These are phyloP conservation scores for Crassisporium funariophilum DNA, from an alignment of 768 basidiomycete genomes.

Conservation along the genomic window DNA sequence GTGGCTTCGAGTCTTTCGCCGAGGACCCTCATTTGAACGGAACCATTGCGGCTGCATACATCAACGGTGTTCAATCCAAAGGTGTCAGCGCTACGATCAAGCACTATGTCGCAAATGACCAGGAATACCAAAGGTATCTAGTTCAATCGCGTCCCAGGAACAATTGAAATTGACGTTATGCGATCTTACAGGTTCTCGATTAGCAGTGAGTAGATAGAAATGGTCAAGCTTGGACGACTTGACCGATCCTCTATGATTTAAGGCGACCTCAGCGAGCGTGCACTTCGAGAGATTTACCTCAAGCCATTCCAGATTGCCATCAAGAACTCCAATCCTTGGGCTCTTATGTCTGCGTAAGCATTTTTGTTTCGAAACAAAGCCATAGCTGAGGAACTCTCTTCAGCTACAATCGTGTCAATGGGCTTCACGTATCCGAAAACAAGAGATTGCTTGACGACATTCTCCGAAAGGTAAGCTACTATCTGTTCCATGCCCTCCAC, in stretches of 20 bases:
- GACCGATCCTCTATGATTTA: not conserved
- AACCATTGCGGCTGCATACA: constrained; percentile 58
- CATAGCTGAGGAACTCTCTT: no score
- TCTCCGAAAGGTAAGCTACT: constrained; percentile 45
- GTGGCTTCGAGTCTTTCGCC: constrained; percentile 64
- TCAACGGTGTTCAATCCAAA: constrained; percentile 60
- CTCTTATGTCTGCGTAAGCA: constrained; percentile 58
- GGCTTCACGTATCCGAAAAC: constrained; percentile 60
- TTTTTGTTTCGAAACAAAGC: not conserved
- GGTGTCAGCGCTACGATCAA: constrained; percentile 66
- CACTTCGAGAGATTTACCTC: constrained; percentile 66
- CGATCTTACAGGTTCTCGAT: constrained; percentile 47
- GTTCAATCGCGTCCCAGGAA: no score
- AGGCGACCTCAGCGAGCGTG: constrained; percentile 57
- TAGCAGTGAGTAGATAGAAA: constrained; percentile 36
- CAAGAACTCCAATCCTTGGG: constrained; percentile 56
- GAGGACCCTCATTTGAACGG: constrained; percentile 63
- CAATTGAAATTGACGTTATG: no score
- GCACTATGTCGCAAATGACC: constrained; percentile 65
- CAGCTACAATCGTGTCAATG: constrained; percentile 64
- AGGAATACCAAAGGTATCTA: constrained; percentile 53
- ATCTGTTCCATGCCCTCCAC: not conserved
- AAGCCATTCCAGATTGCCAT: constrained; percentile 64
- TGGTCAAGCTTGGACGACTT: not conserved
- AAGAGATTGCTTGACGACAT: constrained; percentile 51